Percentiles rank a stretch among this genome's conserved stretches.
Evolutionary conservation across 441 rosid genomes (phyloP).

Genomic region (Corymbia citriodora): DNA sequence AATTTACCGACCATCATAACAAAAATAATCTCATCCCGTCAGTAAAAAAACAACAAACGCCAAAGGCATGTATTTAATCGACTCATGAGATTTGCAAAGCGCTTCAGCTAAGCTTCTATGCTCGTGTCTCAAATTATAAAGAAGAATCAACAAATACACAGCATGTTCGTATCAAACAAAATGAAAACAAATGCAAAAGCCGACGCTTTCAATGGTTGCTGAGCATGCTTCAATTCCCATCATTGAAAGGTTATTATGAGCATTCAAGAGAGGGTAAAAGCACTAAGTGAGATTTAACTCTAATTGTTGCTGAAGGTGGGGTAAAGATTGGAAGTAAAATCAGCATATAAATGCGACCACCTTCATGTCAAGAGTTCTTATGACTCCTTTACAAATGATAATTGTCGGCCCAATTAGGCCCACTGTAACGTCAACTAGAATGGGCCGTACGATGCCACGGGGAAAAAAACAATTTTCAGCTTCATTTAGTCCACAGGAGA

Average conservation of each 20-base stretch:
- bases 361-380: background rate
- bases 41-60: background rate
- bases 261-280: background rate
- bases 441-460: background rate
- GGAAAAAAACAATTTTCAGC: fast-evolving
- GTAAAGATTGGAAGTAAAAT: background rate
- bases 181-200: background rate
- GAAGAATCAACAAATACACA: background rate
- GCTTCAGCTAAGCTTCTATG: background rate
- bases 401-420: background rate
- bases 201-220: background rate
- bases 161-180: background rate
- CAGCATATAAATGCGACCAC: background rate
- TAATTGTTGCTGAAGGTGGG: background rate
- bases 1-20: background rate
- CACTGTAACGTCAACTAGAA: background rate
- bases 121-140: background rate
- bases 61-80: background rate
- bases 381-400: background rate
- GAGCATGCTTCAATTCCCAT: background rate
- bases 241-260: background rate
- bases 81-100: background rate
- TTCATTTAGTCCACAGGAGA: fast-evolving
- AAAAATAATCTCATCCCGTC: background rate
- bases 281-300: background rate